Base-by-base conservation (phyloP, 768 basidiomycete species). In the Mycena amicta region DNA sequence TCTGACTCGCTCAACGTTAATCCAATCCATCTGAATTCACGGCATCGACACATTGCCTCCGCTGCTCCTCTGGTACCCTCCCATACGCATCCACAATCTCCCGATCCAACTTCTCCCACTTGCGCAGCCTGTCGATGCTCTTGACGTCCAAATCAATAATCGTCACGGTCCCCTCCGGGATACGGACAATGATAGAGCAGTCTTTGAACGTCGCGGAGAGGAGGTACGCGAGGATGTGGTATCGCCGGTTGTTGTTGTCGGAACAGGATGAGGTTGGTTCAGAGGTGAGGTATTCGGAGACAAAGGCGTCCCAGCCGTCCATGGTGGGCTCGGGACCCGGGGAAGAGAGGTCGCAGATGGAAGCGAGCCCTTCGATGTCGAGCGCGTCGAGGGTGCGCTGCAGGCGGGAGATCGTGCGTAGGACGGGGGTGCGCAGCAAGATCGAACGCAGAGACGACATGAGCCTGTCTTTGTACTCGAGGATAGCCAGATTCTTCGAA, bases 171-270 rank as follows among this genome's bases (percentile, higher is more conserved):
- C 29, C 55, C 50, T n/a, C 58, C 66, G 20, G 66, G 59, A 50
- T 61, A 64, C 74, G 72, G 53, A 75, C 58, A 59, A 82, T 71
- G 47, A 76, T 67, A 23, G 95, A 97, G 74, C 96, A 99, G 71
- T 99, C 96, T 71, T 99, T 99, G 81, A 99, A 94, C 5, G 92
- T 91, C 25, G 93, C 93, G 4, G 93, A 93, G 52, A 98, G 86
- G 22, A 94, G 75, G 71, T 92, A 92, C 6, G 91, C 88, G 47
- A 91, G 74, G 40, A 87, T 68, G 62, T 89, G 83, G 64, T 89
- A 83, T 39, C 83, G 81, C 50, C 91, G 72, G 58, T 85, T 69
- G 23, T 74, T 43, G 3, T 55, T 6, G 50, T 46, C 43, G 33
- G 57, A 45, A 30, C 52, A 56, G 22, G 60, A 50, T 8, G 59